phyloP scores from a whole-genome alignment of 805 yeast species.

The Brettanomyces naardenensis region DNA sequence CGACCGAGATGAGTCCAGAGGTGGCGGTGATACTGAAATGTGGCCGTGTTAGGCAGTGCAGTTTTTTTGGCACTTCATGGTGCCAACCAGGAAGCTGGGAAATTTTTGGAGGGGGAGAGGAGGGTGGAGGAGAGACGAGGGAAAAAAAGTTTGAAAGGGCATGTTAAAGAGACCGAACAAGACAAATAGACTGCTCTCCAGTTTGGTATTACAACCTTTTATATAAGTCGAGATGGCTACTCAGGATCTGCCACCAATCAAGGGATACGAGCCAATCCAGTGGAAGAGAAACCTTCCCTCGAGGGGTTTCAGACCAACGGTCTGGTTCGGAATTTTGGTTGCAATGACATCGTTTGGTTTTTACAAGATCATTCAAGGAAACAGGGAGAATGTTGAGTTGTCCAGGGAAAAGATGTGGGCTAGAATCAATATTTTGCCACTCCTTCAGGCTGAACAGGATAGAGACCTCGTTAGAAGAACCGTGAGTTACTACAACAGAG shows the following conservation, averaged over 20 bases:
- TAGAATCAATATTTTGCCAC: constrained; percentile 62
- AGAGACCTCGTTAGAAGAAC: constrained; percentile 69
- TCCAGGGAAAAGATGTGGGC: constrained; percentile 74
- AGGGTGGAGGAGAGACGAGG: too few species aligned
- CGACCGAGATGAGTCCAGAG: too few species aligned
- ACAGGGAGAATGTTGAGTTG: constrained; percentile 68
- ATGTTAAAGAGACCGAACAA: too few species aligned
- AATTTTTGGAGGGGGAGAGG: too few species aligned
- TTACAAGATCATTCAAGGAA: constrained; percentile 56
- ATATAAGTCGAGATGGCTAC: constrained; percentile 13
- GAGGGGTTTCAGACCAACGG: constrained; percentile 73
- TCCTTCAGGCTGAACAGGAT: constrained; percentile 76
- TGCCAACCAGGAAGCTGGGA: too few species aligned
- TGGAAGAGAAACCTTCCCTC: constrained; percentile 85
- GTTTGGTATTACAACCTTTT: too few species aligned
- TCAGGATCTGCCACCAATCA: constrained; percentile 83
- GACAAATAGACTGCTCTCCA: too few species aligned
- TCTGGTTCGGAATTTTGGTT: constrained; percentile 58
- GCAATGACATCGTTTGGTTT: constrained; percentile 67
- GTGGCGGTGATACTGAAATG: too few species aligned
- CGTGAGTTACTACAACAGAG: constrained; percentile 57
- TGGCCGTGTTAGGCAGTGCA: too few species aligned
- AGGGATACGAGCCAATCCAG: constrained; percentile 80
- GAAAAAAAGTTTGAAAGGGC: too few species aligned
- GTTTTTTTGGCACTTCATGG: too few species aligned